Evolutionary conservation across 352 stramenopile genomes (phyloP), one percentile per base, ranked within the genome.

Genomic region (Pythium aphanidermatum): DNA sequence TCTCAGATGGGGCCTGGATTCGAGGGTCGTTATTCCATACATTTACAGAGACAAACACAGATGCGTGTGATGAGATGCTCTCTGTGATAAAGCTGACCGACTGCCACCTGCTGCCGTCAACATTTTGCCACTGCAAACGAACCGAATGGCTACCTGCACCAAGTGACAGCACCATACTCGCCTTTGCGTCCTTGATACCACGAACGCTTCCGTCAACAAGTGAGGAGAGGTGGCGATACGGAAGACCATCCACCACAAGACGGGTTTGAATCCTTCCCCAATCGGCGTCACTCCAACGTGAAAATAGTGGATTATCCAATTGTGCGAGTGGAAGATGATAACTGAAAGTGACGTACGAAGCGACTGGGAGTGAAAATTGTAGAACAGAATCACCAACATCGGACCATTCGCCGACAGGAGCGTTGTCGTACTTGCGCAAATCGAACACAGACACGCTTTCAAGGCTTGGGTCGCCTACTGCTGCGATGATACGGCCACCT

Each of bases 371-470:
- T 2, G 51, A 69, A 35, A 91, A 91, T 19, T 85, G 65, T n/a
- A 88, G 66, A 9, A 88, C 60, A 13, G 79, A 88, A 37, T 86
- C 68, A 14, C 79, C 79, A 16, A 91, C 79, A 37, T 88, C 75
- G 1, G 75, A 91, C 79, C 79, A 91, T 6, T 77, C 48, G 4
- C 64, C 58, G 1, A 67, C 28, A 23, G 65, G 44, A 12, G 45
- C 19, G 27, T 60, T 35, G 6, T 66, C 34, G 41, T 65, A 74
- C 28, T 79, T 60, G 8, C 72, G 46, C 16, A 86, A 52, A 40
- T 65, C 56, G 38, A 87, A 91, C 5, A 84, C 58, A 0, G 79
- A 85, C 10, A 87, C 52, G 2, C 57, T 60, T 17, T 77, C 48
- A 14, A 80, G 39, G 17, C 51, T 48, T 26, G 56, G 57, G 41